Percentiles rank a stretch among this genome's conserved stretches.
Conservation (phyloP, 768 basidiomycete species). For the Cubamyces sp. region DNA sequence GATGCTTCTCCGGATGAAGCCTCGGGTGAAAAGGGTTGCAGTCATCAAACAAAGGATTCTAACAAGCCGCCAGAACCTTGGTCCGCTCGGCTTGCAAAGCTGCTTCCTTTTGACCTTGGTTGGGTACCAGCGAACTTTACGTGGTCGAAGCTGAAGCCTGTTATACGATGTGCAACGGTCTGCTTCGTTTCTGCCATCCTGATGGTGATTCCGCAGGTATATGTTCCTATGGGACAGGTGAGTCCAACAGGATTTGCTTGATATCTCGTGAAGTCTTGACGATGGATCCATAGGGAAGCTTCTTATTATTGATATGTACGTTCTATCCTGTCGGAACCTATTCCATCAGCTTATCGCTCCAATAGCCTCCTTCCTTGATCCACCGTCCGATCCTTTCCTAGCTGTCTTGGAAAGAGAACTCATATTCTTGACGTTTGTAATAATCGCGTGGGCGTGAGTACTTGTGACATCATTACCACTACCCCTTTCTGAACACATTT, state of each 20-base stretch:
- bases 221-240: constrained; percentile 62
- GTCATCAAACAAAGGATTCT: neutral
- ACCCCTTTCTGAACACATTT: neutral
- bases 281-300: constrained; percentile 51
- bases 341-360: neutral
- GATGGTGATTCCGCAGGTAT: constrained; percentile 56
- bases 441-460: constrained; percentile 63
- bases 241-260: constrained; percentile 1
- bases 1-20: neutral
- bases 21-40: neutral
- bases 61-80: constrained; percentile 1
- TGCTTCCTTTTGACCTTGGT: constrained; percentile 39
- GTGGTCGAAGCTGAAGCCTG: constrained; percentile 64
- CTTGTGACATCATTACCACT: neutral
- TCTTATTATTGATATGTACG: constrained; percentile 65
- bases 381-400: constrained; percentile 71
- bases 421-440: constrained; percentile 52
- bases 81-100: constrained; percentile 5
- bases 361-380: constrained; percentile 64
- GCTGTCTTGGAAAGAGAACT: constrained; percentile 68
- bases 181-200: constrained; percentile 65
- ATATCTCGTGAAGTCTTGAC: neutral
- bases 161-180: constrained; percentile 60
- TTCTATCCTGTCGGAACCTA: neutral
- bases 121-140: constrained; percentile 66